Base-by-base conservation (phyloP, 331 rosid genomes). In the Rosa hybrid region DNA sequence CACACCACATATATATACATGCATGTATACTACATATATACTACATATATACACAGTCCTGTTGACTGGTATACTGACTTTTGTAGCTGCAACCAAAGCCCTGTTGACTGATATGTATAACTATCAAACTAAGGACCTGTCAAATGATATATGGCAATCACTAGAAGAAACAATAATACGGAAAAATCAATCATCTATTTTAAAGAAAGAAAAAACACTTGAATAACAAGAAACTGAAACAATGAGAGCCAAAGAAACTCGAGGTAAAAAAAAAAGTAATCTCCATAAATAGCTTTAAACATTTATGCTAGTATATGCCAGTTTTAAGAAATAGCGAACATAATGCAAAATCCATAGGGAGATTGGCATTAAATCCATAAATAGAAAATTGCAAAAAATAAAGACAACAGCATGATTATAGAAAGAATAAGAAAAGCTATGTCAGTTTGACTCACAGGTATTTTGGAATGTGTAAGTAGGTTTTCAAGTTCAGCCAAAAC, bases 391-490 rank as follows among this genome's bases (percentile, higher is more conserved):
- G 71, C 78, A 79, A 76, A 39, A 67, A 59, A 56, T 76, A 39
- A 59, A 65, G 25, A 50, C 16, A 59, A 56, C 20, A 10, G 34
- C 45, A 13, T 0, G 25, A 0, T 60, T 0, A 39, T 17, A 49
- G 20, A 59, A 69, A 68, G 57, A 62, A 45, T 0, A 78, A 56
- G n/a, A 68, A 68, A 80, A 84, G 38, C 46, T 44, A 74, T 53
- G 59, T 68, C 67, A 77, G 78, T 72, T 88, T 69, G 81, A 92
- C 99, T 91, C 84, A 93, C 99, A 64, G 99, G 99, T 85, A 96
- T 84, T 83, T 81, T 96, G 83, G 91, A 51, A 74, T 88, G 97
- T 75, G 90, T 77, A 67, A 96, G 99, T 68, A 90, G 83, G 80
- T 89, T 94, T 88, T 96, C 98, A 65, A 96, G 94, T 81, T 96